Conservation (phyloP, 352 stramenopile genomes). For the Globisporangium viniferum region DNA sequence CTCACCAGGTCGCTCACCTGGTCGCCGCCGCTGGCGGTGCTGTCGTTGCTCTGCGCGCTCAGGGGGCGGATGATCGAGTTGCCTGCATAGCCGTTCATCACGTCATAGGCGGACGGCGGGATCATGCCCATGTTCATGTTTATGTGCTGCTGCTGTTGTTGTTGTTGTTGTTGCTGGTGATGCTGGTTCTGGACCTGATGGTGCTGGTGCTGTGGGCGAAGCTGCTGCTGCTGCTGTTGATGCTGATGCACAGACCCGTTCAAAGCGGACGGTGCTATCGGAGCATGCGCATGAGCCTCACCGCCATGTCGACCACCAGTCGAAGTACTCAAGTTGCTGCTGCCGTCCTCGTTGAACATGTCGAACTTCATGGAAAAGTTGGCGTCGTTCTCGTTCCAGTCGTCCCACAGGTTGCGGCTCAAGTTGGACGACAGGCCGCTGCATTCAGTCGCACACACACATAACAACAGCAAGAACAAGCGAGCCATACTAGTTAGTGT, state of each 20-base stretch:
- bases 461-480: neutral
- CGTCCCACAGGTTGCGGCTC: constrained; percentile 85
- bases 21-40: constrained; percentile 9
- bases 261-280: neutral
- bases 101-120: constrained; percentile 18
- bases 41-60: constrained; percentile 18
- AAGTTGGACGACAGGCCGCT: constrained; percentile 78
- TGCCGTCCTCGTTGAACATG: constrained; percentile 53
- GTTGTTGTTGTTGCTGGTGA: constrained; percentile 17
- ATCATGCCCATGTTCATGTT: constrained; percentile 14
- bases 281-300: neutral
- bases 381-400: constrained; percentile 81
- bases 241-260: constrained; percentile 12
- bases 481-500: neutral
- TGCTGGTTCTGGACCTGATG: constrained; percentile 12
- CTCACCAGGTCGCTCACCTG: constrained; percentile 12
- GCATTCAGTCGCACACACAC: neutral
- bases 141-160: constrained; percentile 15
- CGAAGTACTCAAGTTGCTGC: constrained; percentile 11
- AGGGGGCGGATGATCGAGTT: constrained; percentile 7
- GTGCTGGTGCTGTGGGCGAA: neutral
- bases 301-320: neutral
- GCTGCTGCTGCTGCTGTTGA: constrained; percentile 16
- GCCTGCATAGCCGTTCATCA: constrained; percentile 1
- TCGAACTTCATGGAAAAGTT: constrained; percentile 71